These are phyloP conservation scores for Angomonas deanei DNA, from an alignment of 208 protist species.

Conservation along the genomic window DNA sequence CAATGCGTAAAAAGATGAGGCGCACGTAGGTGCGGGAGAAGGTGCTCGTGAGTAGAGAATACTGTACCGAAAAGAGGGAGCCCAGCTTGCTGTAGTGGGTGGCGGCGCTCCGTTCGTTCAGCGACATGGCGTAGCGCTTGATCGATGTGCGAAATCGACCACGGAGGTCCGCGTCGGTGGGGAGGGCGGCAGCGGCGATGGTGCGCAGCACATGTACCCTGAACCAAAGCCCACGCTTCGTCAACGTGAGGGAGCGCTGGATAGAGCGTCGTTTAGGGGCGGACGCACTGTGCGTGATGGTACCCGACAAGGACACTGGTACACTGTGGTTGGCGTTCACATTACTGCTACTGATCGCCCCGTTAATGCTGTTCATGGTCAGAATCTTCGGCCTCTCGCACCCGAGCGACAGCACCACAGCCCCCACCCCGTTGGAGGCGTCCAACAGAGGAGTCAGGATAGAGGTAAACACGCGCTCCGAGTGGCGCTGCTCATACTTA, in stretches of 20 bases:
- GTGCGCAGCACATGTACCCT: slow-evolving; percentile 34
- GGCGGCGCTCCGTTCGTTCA: slow-evolving; percentile 14
- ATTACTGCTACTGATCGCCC: background rate
- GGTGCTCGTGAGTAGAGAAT: slow-evolving; percentile 26
- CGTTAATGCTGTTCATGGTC: background rate
- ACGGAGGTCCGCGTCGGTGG: slow-evolving; percentile 20
- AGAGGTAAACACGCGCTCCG: slow-evolving; percentile 16
- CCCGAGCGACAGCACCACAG: slow-evolving; percentile 37
- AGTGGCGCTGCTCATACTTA: slow-evolving; percentile 3
- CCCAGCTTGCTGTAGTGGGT: slow-evolving; percentile 24
- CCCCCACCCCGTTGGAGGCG: slow-evolving; percentile 28
- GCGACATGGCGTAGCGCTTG: background rate
- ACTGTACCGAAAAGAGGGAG: slow-evolving; percentile 16
- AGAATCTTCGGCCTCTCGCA: slow-evolving; percentile 8
- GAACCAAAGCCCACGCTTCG: slow-evolving; percentile 24
- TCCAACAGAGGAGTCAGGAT: slow-evolving; percentile 33
- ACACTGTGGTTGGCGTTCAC: too few species aligned
- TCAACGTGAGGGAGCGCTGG: background rate
- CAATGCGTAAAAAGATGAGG: slow-evolving; percentile 52
- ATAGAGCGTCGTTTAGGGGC: background rate
- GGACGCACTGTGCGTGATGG: too few species aligned
- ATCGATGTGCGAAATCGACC: slow-evolving; percentile 15
- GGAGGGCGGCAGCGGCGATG: slow-evolving; percentile 20
- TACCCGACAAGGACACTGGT: too few species aligned
- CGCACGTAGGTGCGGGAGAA: slow-evolving; percentile 55